Conservation (phyloP, 2,329 filamentous ascomycete genomes). For the Xylariaceae sp. region DNA sequence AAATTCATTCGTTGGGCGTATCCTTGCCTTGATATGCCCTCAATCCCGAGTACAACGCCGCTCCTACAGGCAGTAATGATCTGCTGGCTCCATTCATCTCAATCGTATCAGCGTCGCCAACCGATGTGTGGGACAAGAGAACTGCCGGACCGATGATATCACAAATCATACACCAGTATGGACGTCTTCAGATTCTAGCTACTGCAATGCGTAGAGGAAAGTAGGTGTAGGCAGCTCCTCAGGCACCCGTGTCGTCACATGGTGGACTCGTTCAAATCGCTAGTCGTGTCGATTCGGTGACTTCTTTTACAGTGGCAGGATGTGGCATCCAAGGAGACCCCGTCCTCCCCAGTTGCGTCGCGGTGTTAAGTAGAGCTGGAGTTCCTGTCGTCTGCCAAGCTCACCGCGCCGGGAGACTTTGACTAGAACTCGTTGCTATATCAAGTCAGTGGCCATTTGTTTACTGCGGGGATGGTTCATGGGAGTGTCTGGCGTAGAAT, state of each 20-base stretch:
- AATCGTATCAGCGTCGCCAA: neutral
- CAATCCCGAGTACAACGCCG: neutral
- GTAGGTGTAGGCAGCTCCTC: neutral
- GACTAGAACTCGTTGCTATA: constrained; percentile 64
- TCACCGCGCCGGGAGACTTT: constrained; percentile 52
- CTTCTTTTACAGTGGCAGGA: constrained; percentile 62
- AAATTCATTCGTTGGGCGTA: neutral
- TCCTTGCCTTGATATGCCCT: constrained; percentile 1
- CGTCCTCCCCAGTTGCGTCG: constrained; percentile 82
- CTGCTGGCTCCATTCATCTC: constrained; percentile 7
- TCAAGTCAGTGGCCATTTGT: constrained; percentile 6
- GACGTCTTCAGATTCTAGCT: neutral
- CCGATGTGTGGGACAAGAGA: neutral
- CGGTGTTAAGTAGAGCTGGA: constrained; percentile 70
- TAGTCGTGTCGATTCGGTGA: neutral
- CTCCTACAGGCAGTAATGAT: neutral
- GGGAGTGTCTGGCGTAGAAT: neutral
- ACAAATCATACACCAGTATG: neutral
- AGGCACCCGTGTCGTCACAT: neutral
- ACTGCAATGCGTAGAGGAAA: neutral
- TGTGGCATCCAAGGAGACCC: constrained; percentile 84
- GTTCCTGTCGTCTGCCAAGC: constrained; percentile 44
- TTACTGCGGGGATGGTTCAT: neutral
- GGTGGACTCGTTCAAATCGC: neutral
- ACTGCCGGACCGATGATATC: neutral